Evolutionary conservation across 2,329 filamentous ascomycete genomes (phyloP), one percentile per base, ranked within the genome.

Genomic region (Colletotrichum siamense): DNA sequence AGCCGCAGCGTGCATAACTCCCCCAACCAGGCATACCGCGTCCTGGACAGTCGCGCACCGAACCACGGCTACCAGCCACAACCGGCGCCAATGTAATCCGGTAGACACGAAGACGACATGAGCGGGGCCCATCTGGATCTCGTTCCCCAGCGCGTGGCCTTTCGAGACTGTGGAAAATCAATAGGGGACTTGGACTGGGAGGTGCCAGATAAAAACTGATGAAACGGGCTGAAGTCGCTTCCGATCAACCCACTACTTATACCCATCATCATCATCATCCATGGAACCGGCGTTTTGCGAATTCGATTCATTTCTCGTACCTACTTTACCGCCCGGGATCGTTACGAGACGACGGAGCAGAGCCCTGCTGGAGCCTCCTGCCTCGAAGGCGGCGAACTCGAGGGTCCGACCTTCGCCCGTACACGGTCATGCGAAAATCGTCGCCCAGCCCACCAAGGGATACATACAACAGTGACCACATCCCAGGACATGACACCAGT

Each of bases 241-340:
- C 22, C 52, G 36, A 34, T 36, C 57, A 71, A 49, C 44, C 44
- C 39, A 71, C 59, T 26, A 34, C 36, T 36, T 52, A 71, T 71
- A 71, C 69, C 69, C 39, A 62, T 18, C n/a, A 69, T 52, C 61
- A 62, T 39, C 44, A 49, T 52, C 44, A 73, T 65, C 34, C 63
- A 75, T 72, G 68, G 69, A 73, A 52, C 39, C 63, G 73, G 73
- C 73, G 73, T 76, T 76, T 67, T 73, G 73, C 70, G 64, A 73
- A 69, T 73, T 69, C 59, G 59, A 69, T 73, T 73, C 57, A 69
- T 63, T 73, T 73, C 70, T 73, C 70, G 73, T 69, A 73, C 64
- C 64, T 69, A 73, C 57, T 73, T 69, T 4, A 55, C 34, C 34
- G 28, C 32, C 13, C 22, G 63, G 16, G 30, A 64, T 30, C 24